These are phyloP conservation scores for Kodamaea alishanica DNA, from an alignment of 1,139 yeast species.

Conservation along the genomic window DNA sequence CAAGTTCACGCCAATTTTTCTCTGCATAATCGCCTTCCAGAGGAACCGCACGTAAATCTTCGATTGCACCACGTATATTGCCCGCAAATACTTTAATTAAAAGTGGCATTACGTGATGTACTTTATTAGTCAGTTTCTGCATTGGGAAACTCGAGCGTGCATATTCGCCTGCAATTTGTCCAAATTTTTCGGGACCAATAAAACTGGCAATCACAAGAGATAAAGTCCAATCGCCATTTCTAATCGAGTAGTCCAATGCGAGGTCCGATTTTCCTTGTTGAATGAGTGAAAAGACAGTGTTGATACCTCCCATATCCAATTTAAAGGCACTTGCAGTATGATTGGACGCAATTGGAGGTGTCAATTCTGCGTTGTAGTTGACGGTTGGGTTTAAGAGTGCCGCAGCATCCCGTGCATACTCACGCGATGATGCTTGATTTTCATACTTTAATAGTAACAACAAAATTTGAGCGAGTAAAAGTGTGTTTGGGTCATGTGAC, in stretches of 20 bases:
- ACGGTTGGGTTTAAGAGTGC: slow-evolving; percentile 33
- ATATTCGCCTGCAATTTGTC: slow-evolving; percentile 49
- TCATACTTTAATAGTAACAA: slow-evolving; percentile 25
- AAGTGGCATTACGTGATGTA: slow-evolving; percentile 54
- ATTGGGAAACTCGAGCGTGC: slow-evolving; percentile 36
- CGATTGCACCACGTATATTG: slow-evolving; percentile 51
- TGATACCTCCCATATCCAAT: slow-evolving; percentile 36
- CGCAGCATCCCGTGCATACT: slow-evolving; percentile 27
- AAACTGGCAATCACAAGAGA: slow-evolving; percentile 70
- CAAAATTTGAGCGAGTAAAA: slow-evolving; percentile 31
- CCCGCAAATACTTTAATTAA: slow-evolving; percentile 67
- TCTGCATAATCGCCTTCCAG: slow-evolving; percentile 49
- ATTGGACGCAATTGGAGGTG: background rate
- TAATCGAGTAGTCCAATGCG: slow-evolving; percentile 63
- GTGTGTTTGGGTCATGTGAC: slow-evolving; percentile 19
- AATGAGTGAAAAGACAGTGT: slow-evolving; percentile 35
- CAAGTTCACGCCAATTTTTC: slow-evolving; percentile 49
- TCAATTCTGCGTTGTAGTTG: slow-evolving; percentile 18
- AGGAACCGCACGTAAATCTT: slow-evolving; percentile 41
- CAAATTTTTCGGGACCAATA: slow-evolving; percentile 60
- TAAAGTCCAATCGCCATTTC: slow-evolving; percentile 72
- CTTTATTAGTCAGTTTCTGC: slow-evolving; percentile 41
- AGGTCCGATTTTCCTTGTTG: slow-evolving; percentile 63
- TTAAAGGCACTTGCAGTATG: slow-evolving; percentile 27
- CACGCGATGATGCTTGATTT: slow-evolving; percentile 28